Evolutionary conservation across 2,329 filamentous ascomycete genomes (phyloP), one percentile per base, ranked within the genome.

Genomic region (Colletotrichum euphorbiae): DNA sequence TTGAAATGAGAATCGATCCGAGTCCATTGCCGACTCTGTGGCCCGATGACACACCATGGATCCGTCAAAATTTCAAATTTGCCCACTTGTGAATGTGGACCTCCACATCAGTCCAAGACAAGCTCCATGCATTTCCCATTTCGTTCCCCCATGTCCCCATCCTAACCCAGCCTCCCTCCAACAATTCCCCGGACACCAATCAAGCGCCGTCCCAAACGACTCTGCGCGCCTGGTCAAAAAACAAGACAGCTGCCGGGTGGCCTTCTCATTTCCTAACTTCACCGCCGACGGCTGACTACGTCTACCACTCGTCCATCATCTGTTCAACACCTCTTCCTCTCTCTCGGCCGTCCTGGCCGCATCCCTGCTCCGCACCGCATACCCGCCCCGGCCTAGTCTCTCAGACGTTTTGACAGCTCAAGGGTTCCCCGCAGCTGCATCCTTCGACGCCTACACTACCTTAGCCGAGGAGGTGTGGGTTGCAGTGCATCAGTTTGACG

Each of bases 341-440:
- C 11, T 56, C 46, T 45, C 62, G 36, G 38, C 19, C n/a, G 6
- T 19, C 43, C 7, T 64, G 7, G 28, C 9, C 33, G 19, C 28
- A 43, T 51, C 56, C 56, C 12, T 43, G 36, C 5, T 36, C 28
- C 63, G 46, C 36, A 33, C 31, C 62, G 38, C 62, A 40, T 31
- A 61, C 21, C 57, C 38, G 31, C 63, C 24, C 51, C 51, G 13
- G 40, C 55, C 55, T 36, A 9, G 6, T 38, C 33, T 54, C 33
- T 28, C 51, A 24, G 31, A 21, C 12, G 11, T 12, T 17, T 43
- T 67, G 63, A 67, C 63, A 67, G 56, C 42, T 15, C 58, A 62
- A 45, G 59, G 59, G 59, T 67, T 63, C 59, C 64, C 64, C 59
- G 64, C 64, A 63, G 42, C 59, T 63, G 64, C 59, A 63, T 57